A percentile compares a stretch with the other conserved stretches of the same genome.
Conservation (phyloP, 129 eudicot genomes). For the Centrapalus pauciflorus region DNA sequence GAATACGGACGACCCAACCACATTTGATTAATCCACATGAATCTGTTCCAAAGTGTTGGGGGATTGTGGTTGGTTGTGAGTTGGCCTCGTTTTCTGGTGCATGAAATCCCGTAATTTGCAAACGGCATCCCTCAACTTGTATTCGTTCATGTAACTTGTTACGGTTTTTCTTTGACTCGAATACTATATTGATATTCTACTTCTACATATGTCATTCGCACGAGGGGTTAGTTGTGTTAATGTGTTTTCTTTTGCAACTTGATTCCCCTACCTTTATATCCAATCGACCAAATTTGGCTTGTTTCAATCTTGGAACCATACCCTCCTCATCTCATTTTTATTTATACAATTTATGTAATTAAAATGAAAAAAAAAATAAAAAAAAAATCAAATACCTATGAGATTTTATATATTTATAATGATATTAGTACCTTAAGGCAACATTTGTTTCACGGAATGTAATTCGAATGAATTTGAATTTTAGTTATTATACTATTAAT, state of each 20-base stretch:
- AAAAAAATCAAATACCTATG: no score
- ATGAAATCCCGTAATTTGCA: constrained; percentile 26
- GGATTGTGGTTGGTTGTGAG: neutral
- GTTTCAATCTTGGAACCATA: no score
- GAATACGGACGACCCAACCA: neutral
- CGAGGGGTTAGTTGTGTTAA: neutral
- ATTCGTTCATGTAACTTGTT: constrained; percentile 13
- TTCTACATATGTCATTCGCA: constrained; percentile 4
- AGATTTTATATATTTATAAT: no score
- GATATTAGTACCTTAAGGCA: no score
- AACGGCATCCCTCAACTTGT: constrained; percentile 23
- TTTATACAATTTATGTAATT: no score
- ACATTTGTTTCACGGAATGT: no score
- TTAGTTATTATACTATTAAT: no score
- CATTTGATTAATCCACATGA: neutral
- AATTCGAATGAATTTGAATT: no score
- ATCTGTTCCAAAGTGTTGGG: constrained; percentile 1
- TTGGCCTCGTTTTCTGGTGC: neutral
- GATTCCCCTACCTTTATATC: neutral
- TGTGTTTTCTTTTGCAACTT: constrained; percentile 23
- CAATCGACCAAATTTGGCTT: neutral
- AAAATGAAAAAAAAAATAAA: no score
- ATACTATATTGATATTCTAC: no score
- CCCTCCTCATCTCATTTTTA: no score
- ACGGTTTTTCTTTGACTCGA: constrained; percentile 22